Conservation (phyloP, 352 stramenopile species). For the Peronospora farinosa region DNA sequence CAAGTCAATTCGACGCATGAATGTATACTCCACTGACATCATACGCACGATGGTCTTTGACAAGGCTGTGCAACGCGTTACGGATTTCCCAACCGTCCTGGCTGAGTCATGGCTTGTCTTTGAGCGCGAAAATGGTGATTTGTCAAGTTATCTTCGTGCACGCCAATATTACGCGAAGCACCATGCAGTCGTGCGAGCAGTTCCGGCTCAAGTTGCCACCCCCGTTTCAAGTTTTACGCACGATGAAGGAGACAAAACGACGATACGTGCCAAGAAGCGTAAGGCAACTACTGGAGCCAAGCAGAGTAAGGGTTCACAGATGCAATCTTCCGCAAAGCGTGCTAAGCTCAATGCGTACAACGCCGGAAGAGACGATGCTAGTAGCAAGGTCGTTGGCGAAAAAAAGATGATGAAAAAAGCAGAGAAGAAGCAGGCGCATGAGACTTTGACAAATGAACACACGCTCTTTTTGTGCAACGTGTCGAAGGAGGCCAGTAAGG, state of each 20-base stretch:
- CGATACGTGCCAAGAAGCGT: slow-evolving; percentile 20
- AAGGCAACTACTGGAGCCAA: slow-evolving; percentile 13
- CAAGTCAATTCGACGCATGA: slow-evolving; percentile 31
- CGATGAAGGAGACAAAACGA: slow-evolving; percentile 11
- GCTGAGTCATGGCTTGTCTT: slow-evolving; percentile 45
- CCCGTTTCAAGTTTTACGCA: not conserved
- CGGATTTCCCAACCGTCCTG: slow-evolving; percentile 27
- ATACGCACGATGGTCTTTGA: slow-evolving; percentile 43
- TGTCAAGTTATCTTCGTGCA: slow-evolving; percentile 31
- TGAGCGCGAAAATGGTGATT: slow-evolving; percentile 44
- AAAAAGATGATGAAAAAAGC: slow-evolving; percentile 1
- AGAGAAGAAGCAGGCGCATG: slow-evolving; percentile 32
- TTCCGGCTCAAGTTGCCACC: slow-evolving; percentile 1
- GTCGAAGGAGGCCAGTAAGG: slow-evolving; percentile 46
- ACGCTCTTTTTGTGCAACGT: slow-evolving; percentile 70
- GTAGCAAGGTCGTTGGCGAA: slow-evolving; percentile 3
- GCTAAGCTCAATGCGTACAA: slow-evolving; percentile 11
- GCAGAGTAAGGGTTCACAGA: slow-evolving; percentile 6
- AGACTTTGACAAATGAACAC: slow-evolving; percentile 48
- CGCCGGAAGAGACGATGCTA: not conserved
- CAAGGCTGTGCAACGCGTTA: slow-evolving; percentile 28
- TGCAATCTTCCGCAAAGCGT: slow-evolving; percentile 21
- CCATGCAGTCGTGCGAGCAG: not conserved
- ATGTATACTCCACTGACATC: slow-evolving; percentile 10
- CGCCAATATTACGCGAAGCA: slow-evolving; percentile 30